These are phyloP conservation scores for Corylus avellana DNA, from an alignment of 306 rosid genomes.

Conservation along the genomic window DNA sequence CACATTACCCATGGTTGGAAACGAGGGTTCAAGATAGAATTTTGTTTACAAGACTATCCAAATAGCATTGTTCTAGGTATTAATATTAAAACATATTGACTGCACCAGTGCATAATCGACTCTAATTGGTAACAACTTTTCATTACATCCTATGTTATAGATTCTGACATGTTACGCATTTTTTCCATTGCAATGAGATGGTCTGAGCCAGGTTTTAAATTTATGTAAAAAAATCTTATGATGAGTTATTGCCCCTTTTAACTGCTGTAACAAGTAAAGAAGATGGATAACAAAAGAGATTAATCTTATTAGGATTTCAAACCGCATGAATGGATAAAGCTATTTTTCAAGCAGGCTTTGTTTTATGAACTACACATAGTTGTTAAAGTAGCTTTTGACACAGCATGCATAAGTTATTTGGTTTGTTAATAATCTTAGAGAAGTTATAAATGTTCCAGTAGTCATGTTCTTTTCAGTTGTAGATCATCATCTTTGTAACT, in stretches of 20 bases:
- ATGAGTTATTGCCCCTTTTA: not conserved
- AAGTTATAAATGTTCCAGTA: no score
- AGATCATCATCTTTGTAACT: slow-evolving; percentile 24
- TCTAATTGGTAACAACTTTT: not conserved
- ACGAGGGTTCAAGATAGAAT: not conserved
- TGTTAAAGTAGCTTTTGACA: not conserved
- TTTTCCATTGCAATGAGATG: not conserved
- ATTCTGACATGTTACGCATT: not conserved
- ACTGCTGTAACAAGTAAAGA: not conserved
- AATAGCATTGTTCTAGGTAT: not conserved
- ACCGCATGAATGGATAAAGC: not conserved
- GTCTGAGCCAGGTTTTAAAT: not conserved
- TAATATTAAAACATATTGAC: not conserved
- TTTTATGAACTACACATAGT: not conserved
- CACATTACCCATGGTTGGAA: not conserved
- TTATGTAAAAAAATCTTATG: not conserved
- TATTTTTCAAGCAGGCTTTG: no score
- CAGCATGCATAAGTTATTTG: not conserved
- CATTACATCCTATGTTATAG: not conserved
- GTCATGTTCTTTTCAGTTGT: slow-evolving; percentile 9
- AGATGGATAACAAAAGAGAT: not conserved
- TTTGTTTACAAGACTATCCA: not conserved
- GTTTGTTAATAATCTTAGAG: not conserved
- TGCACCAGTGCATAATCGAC: not conserved
- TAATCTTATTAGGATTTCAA: not conserved